Conservation (phyloP, 1,284 basidiomycete genomes). For the Fomitopsis pinicola region DNA sequence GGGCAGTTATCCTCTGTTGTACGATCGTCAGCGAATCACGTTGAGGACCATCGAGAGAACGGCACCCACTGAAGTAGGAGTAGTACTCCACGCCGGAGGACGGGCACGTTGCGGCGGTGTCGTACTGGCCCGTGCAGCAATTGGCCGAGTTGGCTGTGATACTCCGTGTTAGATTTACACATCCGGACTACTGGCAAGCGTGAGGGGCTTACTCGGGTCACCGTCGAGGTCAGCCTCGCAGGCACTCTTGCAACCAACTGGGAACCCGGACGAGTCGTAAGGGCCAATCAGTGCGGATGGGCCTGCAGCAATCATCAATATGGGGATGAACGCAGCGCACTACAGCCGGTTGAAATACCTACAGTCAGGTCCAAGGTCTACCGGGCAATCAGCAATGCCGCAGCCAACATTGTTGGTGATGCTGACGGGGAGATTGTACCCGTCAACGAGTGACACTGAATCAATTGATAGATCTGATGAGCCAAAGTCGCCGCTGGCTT, state of each 20-base stretch:
- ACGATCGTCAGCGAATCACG: neutral
- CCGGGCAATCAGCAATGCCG: slow-evolving; percentile 36
- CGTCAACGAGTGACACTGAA: slow-evolving; percentile 37
- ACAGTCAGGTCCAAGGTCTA: slow-evolving; percentile 39
- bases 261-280: slow-evolving; percentile 32
- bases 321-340: neutral
- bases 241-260: slow-evolving; percentile 42
- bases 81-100: slow-evolving; percentile 38
- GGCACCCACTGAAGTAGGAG: slow-evolving; percentile 40
- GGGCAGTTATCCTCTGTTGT: slow-evolving; percentile 39
- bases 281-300: slow-evolving; percentile 33
- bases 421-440: slow-evolving; percentile 37
- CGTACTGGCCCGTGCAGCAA: slow-evolving; percentile 42
- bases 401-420: slow-evolving; percentile 40
- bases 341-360: neutral
- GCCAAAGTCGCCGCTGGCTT: no score
- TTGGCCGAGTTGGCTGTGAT: slow-evolving; percentile 30
- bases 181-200: neutral
- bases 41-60: no score
- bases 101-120: slow-evolving; percentile 42
- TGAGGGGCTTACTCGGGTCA: slow-evolving; percentile 22
- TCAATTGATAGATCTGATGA: neutral
- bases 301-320: slow-evolving; percentile 17
- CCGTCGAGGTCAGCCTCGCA: slow-evolving; percentile 36
- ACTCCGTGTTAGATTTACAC: neutral